These are phyloP conservation scores for Hemileccinum hortonii DNA, from an alignment of 1,284 basidiomycete species.

Conservation along the genomic window DNA sequence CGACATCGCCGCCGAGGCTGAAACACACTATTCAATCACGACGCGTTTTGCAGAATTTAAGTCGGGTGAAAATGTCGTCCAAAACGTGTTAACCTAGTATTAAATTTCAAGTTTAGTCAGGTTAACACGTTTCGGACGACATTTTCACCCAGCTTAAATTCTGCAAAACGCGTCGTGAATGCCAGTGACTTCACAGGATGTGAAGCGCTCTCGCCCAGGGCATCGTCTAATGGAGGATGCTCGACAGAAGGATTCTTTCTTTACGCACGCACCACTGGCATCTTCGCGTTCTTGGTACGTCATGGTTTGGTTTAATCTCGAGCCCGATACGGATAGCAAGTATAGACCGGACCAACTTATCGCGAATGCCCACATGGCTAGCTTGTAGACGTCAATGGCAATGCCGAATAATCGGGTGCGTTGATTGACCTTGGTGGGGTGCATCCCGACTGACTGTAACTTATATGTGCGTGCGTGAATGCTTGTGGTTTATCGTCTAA, in stretches of 20 bases:
- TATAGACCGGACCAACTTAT: slow-evolving; percentile 47
- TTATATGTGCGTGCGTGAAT: slow-evolving; percentile 39
- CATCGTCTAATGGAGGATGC: slow-evolving; percentile 48
- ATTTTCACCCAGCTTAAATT: too few species aligned
- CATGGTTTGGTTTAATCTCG: not conserved
- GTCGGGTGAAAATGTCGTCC: too few species aligned
- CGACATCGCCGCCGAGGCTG: too few species aligned
- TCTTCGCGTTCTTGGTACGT: slow-evolving; percentile 51
- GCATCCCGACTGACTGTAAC: slow-evolving; percentile 44
- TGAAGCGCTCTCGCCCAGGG: slow-evolving; percentile 16
- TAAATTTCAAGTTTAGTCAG: too few species aligned
- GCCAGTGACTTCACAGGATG: not conserved
- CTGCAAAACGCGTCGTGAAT: too few species aligned
- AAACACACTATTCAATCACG: not conserved
- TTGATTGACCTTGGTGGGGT: not conserved
- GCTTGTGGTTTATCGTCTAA: not conserved
- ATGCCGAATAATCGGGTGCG: slow-evolving; percentile 49
- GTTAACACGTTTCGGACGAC: too few species aligned
- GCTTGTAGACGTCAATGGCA: slow-evolving; percentile 50
- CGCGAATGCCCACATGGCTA: slow-evolving; percentile 60
- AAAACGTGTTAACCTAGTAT: too few species aligned
- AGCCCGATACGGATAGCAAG: not conserved
- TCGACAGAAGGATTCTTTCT: slow-evolving; percentile 49
- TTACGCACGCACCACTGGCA: slow-evolving; percentile 46
- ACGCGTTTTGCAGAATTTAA: too few species aligned